phyloP scores from a whole-genome alignment of 129 eudicot species.

The Saussurea involucrata region DNA sequence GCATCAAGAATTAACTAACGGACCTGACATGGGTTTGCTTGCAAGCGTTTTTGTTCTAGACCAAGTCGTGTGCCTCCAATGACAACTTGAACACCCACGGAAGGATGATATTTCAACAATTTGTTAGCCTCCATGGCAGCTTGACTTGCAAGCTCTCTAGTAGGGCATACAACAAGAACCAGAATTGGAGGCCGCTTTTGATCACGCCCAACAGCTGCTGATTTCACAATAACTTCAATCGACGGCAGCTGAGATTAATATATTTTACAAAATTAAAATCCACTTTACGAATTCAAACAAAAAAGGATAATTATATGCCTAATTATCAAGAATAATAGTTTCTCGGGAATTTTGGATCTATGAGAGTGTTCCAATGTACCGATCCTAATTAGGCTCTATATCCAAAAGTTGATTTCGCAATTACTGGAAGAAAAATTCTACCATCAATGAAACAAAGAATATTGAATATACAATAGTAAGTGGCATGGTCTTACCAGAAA shows the following conservation, averaged over 20 bases:
- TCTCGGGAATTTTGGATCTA: neutral
- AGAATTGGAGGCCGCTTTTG: conserved; percentile 77
- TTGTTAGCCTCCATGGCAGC: conserved; percentile 93
- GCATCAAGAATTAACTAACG: neutral
- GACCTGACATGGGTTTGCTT: conserved; percentile 96
- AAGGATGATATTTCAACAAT: conserved; percentile 81
- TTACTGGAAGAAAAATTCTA: neutral
- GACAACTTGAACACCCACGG: conserved; percentile 95
- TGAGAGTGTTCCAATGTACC: neutral
- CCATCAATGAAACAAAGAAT: neutral
- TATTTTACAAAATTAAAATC: neutral
- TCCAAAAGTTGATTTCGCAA: neutral
- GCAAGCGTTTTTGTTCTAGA: conserved; percentile 92
- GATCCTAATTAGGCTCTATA: neutral
- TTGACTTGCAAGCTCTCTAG: conserved; percentile 97
- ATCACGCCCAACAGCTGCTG: conserved; percentile 59
- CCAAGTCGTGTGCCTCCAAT: conserved; percentile 94
- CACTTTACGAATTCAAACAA: neutral
- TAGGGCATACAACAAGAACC: conserved; percentile 91
- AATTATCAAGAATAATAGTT: neutral
- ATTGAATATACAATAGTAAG: neutral
- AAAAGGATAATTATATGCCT: neutral
- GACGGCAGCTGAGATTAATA: conserved; percentile 80
- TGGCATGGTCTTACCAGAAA: conserved; percentile 54
- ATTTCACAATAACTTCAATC: conserved; percentile 69